phyloP scores from a whole-genome alignment of 2,329 filamentous ascomycete genomes.

The Pleurostoma richardsiae region DNA sequence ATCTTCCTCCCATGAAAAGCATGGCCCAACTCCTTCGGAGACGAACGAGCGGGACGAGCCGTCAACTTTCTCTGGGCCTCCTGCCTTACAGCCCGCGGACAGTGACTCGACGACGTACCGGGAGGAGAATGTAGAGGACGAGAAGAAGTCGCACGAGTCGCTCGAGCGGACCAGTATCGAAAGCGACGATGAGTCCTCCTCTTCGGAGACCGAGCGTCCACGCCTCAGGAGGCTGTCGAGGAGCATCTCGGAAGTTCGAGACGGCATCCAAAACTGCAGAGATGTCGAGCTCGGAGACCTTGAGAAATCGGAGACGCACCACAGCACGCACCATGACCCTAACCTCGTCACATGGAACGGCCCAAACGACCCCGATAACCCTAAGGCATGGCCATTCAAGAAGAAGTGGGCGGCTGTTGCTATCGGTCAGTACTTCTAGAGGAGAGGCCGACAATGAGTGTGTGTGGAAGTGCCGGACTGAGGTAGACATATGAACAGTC shows the following conservation, averaged over 20 bases:
- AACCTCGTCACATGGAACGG: conserved; percentile 12
- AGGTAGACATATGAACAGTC: conserved; percentile 17
- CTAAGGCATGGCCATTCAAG: conserved; percentile 12
- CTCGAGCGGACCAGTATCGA: neutral
- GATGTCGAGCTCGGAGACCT: conserved; percentile 26
- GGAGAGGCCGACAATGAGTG: neutral
- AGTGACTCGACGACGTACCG: neutral
- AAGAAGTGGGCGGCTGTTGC: conserved; percentile 13
- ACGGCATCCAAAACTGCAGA: conserved; percentile 30
- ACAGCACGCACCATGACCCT: conserved; percentile 1
- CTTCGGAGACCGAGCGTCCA: neutral
- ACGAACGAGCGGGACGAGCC: neutral
- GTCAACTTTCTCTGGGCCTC: neutral
- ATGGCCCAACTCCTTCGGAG: too few relatives aligned
- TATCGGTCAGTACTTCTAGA: neutral
- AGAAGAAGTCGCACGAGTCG: neutral
- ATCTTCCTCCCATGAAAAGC: too few relatives aligned
- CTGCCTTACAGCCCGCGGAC: neutral
- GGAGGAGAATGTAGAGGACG: neutral
- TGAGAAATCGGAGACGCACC: conserved; percentile 4
- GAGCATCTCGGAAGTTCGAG: conserved; percentile 30
- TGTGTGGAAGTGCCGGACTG: neutral
- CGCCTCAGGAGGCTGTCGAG: conserved; percentile 16
- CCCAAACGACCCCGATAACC: conserved; percentile 13
- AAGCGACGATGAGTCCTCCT: neutral